phyloP scores from a whole-genome alignment of 345 rosid genomes.

The Euphorbia pulcherrima region DNA sequence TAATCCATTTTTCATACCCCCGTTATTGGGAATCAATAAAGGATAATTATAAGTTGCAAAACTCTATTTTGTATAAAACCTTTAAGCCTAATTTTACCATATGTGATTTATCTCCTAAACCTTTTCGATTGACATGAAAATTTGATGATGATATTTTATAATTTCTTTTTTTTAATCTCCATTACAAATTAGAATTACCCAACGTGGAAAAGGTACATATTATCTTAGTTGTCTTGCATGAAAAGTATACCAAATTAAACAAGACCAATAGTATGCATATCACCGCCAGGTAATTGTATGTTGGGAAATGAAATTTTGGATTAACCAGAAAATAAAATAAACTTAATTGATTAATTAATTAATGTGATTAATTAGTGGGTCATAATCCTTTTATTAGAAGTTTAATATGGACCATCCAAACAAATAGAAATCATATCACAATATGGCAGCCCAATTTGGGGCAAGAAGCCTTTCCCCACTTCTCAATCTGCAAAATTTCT shows the following conservation, averaged over 20 bases:
- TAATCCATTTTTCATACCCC: no score
- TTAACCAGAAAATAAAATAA: slow-evolving; percentile 1
- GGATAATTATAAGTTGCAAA: no score
- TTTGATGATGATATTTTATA: neutral
- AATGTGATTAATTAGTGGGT: no score
- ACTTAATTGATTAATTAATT: no score
- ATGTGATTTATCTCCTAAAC: neutral
- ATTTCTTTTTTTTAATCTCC: neutral
- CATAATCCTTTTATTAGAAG: neutral
- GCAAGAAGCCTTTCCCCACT: slow-evolving; percentile 6
- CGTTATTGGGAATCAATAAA: no score
- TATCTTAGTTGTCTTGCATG: slow-evolving; percentile 7
- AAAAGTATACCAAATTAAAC: slow-evolving; percentile 10
- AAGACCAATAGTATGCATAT: neutral
- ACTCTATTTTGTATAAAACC: no score
- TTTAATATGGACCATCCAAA: slow-evolving; percentile 11
- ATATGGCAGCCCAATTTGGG: slow-evolving; percentile 13
- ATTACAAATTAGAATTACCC: neutral
- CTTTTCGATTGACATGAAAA: neutral
- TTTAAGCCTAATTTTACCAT: neutral
- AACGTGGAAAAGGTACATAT: slow-evolving; percentile 7
- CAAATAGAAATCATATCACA: slow-evolving; percentile 12
- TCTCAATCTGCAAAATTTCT: neutral
- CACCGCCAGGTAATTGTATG: slow-evolving; percentile 1
- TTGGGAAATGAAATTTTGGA: neutral